Percentiles rank a stretch among this genome's conserved stretches.
Conservation (phyloP, 352 stramenopile genomes). For the Globisporangium radiosum region DNA sequence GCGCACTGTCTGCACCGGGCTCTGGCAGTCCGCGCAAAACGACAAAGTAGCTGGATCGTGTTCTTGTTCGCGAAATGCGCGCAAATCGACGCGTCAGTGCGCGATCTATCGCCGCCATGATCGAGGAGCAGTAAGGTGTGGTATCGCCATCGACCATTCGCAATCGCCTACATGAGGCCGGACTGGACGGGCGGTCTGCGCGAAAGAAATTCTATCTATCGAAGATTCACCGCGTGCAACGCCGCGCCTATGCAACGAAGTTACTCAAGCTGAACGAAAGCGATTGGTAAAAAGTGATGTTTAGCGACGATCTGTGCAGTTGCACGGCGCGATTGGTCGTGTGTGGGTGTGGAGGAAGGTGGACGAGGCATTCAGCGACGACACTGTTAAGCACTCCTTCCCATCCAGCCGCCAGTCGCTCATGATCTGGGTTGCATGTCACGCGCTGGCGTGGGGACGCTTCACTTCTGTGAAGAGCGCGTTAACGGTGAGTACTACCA, state of each 20-base stretch:
- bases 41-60: background rate
- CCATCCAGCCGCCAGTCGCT: conserved; percentile 2
- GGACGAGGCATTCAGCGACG: background rate
- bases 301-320: background rate
- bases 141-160: background rate
- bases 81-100: background rate
- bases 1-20: background rate
- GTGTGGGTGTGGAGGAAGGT: conserved; percentile 2
- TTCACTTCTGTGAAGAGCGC: conserved; percentile 1
- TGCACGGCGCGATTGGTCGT: background rate
- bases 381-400: background rate
- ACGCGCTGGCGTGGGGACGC: background rate
- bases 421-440: conserved; percentile 3
- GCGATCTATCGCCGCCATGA: background rate
- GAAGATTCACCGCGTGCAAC: background rate
- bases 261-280: background rate
- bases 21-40: background rate
- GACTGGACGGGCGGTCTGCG: background rate
- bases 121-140: conserved; percentile 1
- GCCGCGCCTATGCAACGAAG: background rate
- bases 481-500: conserved; percentile 1
- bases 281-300: background rate
- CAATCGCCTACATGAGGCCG: background rate
- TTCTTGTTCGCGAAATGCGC: background rate
- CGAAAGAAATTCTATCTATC: background rate